Base-by-base conservation (phyloP, 225 moss, liverwort and hornwort genomes). In the Bryoerythrophyllum caledonicum region DNA sequence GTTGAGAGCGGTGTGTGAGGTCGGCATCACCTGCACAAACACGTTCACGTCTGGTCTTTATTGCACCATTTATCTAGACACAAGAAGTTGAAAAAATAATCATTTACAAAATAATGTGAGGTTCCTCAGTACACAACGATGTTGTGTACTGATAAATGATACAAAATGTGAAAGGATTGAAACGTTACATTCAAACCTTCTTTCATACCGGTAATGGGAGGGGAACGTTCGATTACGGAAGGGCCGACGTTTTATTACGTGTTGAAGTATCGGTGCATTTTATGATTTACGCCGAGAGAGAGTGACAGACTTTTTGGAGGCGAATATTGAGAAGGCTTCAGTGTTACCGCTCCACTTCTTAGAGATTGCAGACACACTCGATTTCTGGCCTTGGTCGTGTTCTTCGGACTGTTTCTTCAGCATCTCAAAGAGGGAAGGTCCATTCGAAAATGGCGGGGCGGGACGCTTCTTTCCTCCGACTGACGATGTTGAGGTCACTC, bases 351-450 rank as follows among this genome's bases (percentile, higher is more conserved):
- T 76, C 79, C 87, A 83, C 68, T 84, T 84, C 73, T 80, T 84
- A 32, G 81, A 81, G 23, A 74, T 71, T 13, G 85, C 53, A 27
- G 80, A 48, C 41, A 85, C 61, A 54, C 74, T 81, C 55, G 73
- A 70, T 48, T 77, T 79, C 70, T 82, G 21, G 43, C 78, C 79
- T 67, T 84, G 85, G 10, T 92, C 88, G 51, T 92, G 70, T n/a
- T 91, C 92, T 37, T 83, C 84, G n/a, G 96, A 90, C 72, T 96
- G 94, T 60, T 88, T 87, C 89, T 82, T 92, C 26, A 96, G 83
- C 76, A 94, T 79, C 63, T 96, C 92, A 74, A 94, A 94, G 21
- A 96, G 86, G 4, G 96, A 96, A 26, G 94, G 92, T 25, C 89
- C 89, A 20, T 24, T 76, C 23, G 76, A 41, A 41, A 74, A 59